phyloP scores from a whole-genome alignment of 2,329 filamentous ascomycete genomes.

The Verticillium albo-atrum region DNA sequence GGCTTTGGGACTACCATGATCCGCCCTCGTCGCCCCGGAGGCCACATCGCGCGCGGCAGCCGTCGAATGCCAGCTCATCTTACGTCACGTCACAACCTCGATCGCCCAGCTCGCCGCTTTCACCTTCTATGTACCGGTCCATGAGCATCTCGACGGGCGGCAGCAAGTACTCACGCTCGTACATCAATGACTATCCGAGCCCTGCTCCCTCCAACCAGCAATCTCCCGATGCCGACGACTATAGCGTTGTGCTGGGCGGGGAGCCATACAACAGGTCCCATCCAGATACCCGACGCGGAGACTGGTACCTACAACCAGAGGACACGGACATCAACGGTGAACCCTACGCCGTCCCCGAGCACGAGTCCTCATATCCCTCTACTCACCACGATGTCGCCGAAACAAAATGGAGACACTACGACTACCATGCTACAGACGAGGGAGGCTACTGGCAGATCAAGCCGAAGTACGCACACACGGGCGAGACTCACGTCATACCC shows the following conservation, averaged over 20 bases:
- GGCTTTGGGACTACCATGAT: not conserved
- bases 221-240: too few species aligned
- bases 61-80: not conserved
- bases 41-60: not conserved
- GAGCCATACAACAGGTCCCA: too few species aligned
- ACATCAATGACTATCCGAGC: not conserved
- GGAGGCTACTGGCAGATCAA: slow-evolving; percentile 12
- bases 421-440: slow-evolving; percentile 11
- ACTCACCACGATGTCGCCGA: not conserved
- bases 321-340: too few species aligned
- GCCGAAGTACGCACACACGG: slow-evolving; percentile 9
- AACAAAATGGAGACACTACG: slow-evolving; percentile 11
- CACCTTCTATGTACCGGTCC: not conserved
- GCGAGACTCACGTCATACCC: slow-evolving; percentile 9
- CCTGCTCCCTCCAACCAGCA: not conserved
- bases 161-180: not conserved
- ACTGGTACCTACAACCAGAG: too few species aligned
- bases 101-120: not conserved
- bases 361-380: not conserved
- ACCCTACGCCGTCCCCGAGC: not conserved
- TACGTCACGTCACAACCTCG: not conserved
- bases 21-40: not conserved
- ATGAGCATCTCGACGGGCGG: not conserved
- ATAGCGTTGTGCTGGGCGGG: too few species aligned
- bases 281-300: too few species aligned